Base-by-base conservation (phyloP, 2,329 filamentous ascomycete species). In the Didymella pomorum region DNA sequence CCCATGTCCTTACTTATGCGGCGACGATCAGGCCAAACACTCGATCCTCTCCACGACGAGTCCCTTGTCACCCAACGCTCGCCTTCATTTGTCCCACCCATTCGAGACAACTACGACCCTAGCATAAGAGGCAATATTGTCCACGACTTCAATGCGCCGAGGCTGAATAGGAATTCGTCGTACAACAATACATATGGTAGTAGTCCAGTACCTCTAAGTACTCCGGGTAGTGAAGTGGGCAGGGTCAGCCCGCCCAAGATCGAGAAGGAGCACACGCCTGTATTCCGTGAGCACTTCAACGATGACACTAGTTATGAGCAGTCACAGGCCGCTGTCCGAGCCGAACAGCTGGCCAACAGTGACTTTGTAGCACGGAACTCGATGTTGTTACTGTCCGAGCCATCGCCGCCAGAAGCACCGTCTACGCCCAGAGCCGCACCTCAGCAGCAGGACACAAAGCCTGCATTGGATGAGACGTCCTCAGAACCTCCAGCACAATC, bases 131-230 rank as follows among this genome's bases (percentile, higher is more conserved):
- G 86, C 18, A 87, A 84, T 47, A 82, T 86, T 21, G 81, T 89
- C 1, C 86, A 89, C 74, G 87, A 89, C 66, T 89, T 89, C 71
- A 87, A 85, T 47, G 84, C 83, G 4, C 87, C 86, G 6, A 79
- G 85, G 50, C 76, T 80, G 41, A 80, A 82, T 52, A 74, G 79
- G 48, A 78, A 74, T 42, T 72, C 72, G 23, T 77, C 75, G 7
- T 70, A 77, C 62, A 76, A 66, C 50, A 72, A 73, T 42, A 67
- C 70, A 16, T 70, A 70, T 41, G 65, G 66, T 9, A 61, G 57
- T 25, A 67, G 67, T 28, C 46, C 46, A 16, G 55, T 29, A 23
- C 54, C 55, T 21, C 42, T 48, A 29, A 37, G 31, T 11, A 37
- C 39, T 2, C 65, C 64, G 8, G 60, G 55, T 10, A 66, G 55